phyloP scores from a whole-genome alignment of 2,329 filamentous ascomycete species.

The Colletotrichum tropicale region DNA sequence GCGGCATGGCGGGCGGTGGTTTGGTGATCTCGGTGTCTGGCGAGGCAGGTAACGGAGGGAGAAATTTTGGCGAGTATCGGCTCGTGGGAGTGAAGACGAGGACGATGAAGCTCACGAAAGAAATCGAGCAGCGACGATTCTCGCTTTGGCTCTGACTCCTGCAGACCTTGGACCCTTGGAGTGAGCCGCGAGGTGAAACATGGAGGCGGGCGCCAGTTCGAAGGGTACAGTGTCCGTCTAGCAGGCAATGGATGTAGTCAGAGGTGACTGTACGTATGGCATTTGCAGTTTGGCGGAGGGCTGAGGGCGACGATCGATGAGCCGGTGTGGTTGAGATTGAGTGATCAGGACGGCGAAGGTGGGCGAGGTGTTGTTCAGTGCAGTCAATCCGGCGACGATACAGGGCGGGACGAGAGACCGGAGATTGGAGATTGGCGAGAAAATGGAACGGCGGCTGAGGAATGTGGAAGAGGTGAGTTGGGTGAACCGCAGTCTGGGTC shows the following conservation, averaged over 20 bases:
- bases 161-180: conserved; percentile 11
- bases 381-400: not conserved
- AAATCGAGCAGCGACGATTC: not conserved
- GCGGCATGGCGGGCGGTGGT: conserved; percentile 57
- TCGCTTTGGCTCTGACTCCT: not conserved
- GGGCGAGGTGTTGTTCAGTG: not conserved
- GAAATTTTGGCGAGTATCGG: not conserved
- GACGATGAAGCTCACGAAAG: not conserved
- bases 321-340: not conserved
- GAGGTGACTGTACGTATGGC: not conserved
- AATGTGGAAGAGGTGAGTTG: not conserved
- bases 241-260: not conserved
- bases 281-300: not conserved
- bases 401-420: not conserved
- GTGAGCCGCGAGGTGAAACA: conserved; percentile 17
- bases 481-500: not conserved
- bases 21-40: not conserved
- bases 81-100: not conserved
- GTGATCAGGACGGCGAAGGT: not conserved
- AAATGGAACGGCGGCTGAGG: not conserved
- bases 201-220: conserved; percentile 15
- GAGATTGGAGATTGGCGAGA: not conserved
- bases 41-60: not conserved
- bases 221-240: not conserved
- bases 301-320: not conserved